Conservation (phyloP, 306 rosid species). For the Lithocarpus polystachyus region DNA sequence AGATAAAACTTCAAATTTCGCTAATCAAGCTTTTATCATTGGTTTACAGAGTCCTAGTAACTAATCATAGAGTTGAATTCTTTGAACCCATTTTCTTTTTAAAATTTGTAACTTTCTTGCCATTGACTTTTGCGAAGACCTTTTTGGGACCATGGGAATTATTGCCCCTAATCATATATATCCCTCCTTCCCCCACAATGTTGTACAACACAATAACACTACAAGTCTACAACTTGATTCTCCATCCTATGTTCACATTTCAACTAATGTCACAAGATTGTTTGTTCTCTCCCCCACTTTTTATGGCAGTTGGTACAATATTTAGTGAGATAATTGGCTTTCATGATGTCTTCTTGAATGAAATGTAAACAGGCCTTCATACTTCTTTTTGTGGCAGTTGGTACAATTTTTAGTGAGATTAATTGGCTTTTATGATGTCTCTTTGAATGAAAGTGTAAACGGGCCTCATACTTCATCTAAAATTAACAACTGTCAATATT, state of each 20-base stretch:
- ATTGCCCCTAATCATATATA: not conserved
- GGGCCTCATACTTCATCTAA: too few species aligned
- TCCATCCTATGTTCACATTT: not conserved
- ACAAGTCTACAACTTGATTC: not conserved
- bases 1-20: not conserved
- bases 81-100: not conserved
- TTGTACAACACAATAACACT: too few species aligned
- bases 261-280: not conserved
- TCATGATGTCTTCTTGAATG: too few species aligned
- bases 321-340: too few species aligned
- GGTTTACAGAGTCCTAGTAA: not conserved
- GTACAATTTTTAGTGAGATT: too few species aligned
- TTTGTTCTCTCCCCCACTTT: not conserved
- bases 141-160: not conserved
- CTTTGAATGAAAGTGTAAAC: too few species aligned
- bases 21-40: constrained; percentile 17
- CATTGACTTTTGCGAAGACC: not conserved
- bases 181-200: not conserved
- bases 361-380: too few species aligned
- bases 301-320: too few species aligned
- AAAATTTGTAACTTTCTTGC: not conserved
- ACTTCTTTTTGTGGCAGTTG: too few species aligned
- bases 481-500: too few species aligned
- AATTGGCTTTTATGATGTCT: too few species aligned
- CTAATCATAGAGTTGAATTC: not conserved